Percentiles rank a stretch among this genome's conserved stretches.
phyloP scores from a whole-genome alignment of 108 stramenopile species.

The Skeletonema costatum region DNA sequence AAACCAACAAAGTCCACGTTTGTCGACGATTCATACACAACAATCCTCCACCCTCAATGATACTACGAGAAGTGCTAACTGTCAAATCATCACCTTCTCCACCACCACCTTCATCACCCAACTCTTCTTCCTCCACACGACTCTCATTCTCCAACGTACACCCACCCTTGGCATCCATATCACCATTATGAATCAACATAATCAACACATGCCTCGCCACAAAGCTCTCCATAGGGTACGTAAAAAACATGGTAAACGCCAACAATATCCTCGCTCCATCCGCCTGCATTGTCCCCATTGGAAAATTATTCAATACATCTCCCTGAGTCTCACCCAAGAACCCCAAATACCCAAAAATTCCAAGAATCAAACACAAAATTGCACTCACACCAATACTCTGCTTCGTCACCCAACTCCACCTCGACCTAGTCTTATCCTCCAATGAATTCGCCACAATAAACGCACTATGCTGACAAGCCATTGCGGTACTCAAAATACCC shows the following conservation, averaged over 20 bases:
- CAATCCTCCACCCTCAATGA: slow-evolving; percentile 41
- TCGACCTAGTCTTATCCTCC: slow-evolving; percentile 46
- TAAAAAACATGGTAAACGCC: slow-evolving; percentile 88
- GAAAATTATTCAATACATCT: slow-evolving; percentile 83
- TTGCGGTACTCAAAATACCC: slow-evolving; percentile 78
- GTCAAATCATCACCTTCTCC: slow-evolving; percentile 2
- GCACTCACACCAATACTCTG: slow-evolving; percentile 52
- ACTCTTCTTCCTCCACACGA: slow-evolving; percentile 31
- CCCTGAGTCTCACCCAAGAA: slow-evolving; percentile 78
- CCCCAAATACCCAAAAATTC: slow-evolving; percentile 76
- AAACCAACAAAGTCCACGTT: slow-evolving; percentile 60
- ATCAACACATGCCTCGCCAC: slow-evolving; percentile 81
- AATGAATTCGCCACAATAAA: slow-evolving; percentile 77
- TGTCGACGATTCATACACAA: slow-evolving; percentile 54
- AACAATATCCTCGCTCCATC: slow-evolving; percentile 65
- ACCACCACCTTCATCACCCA: slow-evolving; percentile 12
- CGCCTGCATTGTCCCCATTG: slow-evolving; percentile 50
- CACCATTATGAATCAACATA: slow-evolving; percentile 67
- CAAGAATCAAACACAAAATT: slow-evolving; percentile 59
- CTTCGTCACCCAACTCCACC: slow-evolving; percentile 71
- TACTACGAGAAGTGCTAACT: neutral
- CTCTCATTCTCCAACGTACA: slow-evolving; percentile 21
- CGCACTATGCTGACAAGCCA: slow-evolving; percentile 88
- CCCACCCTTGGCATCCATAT: slow-evolving; percentile 63
- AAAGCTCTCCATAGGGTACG: slow-evolving; percentile 82